A percentile compares a stretch with the other conserved stretches of the same genome.
Evolutionary conservation across 768 basidiomycete species (phyloP).

Genomic region (Coprinopsis marcescibilis): DNA sequence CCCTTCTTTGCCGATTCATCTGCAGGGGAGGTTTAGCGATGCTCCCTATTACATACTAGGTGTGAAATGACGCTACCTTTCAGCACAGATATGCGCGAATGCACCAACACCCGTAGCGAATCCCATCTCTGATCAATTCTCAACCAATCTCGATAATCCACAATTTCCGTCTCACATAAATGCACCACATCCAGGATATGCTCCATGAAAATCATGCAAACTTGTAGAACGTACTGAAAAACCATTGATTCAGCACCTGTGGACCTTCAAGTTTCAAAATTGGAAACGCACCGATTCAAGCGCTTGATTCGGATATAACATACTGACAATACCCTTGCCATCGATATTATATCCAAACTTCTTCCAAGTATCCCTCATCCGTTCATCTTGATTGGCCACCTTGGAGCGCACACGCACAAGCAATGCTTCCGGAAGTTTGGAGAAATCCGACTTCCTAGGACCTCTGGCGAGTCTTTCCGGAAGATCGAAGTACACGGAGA

Average conservation of each 20-base stretch:
- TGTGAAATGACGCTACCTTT: slow-evolving; percentile 7
- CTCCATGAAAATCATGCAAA: slow-evolving; percentile 15
- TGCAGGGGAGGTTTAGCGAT: background rate
- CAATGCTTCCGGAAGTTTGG: background rate
- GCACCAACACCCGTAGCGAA: background rate
- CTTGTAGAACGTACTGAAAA: slow-evolving; percentile 15
- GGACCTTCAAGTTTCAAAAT: background rate
- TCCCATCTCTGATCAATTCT: background rate
- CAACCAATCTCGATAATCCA: slow-evolving; percentile 13
- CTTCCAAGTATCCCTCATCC: slow-evolving; percentile 5
- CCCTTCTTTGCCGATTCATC: background rate
- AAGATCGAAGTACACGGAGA: background rate
- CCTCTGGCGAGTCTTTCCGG: background rate
- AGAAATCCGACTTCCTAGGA: background rate
- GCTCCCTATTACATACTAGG: background rate
- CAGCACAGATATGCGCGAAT: slow-evolving; percentile 6
- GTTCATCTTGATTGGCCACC: slow-evolving; percentile 10
- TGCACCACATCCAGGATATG: slow-evolving; percentile 11
- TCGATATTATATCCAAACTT: slow-evolving; percentile 13
- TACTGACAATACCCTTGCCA: slow-evolving; percentile 12
- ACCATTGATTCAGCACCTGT: background rate
- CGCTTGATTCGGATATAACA: slow-evolving; percentile 8
- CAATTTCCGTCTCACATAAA: slow-evolving; percentile 6
- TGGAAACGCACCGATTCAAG: slow-evolving; percentile 13
- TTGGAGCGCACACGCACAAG: background rate